Evolutionary conservation across 78 protist species (phyloP).

Genomic region (Polysphondylium violaceum): DNA sequence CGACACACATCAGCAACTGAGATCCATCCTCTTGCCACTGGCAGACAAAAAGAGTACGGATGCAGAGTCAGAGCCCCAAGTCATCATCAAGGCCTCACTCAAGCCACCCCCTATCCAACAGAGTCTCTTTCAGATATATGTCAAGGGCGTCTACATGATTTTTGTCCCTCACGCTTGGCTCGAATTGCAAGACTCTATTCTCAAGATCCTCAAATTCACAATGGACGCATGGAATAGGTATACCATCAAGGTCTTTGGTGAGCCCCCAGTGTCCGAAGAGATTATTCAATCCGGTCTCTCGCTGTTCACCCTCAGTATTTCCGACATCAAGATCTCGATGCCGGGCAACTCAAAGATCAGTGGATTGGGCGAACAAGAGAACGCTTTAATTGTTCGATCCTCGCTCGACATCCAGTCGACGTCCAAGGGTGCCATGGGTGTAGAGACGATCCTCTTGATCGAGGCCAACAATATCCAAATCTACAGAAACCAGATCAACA

Average conservation of each 20-base stretch:
- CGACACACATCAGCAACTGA: conserved; percentile 39
- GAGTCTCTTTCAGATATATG: conserved; percentile 27
- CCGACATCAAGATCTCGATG: conserved; percentile 23
- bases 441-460: conserved; percentile 32
- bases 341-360: conserved; percentile 22
- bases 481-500: conserved; percentile 13
- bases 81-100: conserved; percentile 39
- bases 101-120: conserved; percentile 80
- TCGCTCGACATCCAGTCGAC: conserved; percentile 43
- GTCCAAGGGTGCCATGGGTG: conserved; percentile 67
- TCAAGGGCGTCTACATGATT: conserved; percentile 28
- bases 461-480: conserved; percentile 64
- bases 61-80: background rate
- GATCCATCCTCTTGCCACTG: conserved; percentile 12
- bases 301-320: conserved; percentile 1
- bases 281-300: conserved; percentile 69
- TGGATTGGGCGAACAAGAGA: conserved; percentile 57
- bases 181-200: conserved; percentile 30
- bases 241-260: conserved; percentile 41
- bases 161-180: conserved; percentile 74
- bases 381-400: conserved; percentile 33
- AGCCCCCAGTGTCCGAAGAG: conserved; percentile 48
- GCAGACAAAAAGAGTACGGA: background rate
- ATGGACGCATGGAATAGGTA: conserved; percentile 62
- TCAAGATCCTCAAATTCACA: conserved; percentile 1